Conservation (phyloP, 169 alveolate species). For the Plasmodium berghei region DNA sequence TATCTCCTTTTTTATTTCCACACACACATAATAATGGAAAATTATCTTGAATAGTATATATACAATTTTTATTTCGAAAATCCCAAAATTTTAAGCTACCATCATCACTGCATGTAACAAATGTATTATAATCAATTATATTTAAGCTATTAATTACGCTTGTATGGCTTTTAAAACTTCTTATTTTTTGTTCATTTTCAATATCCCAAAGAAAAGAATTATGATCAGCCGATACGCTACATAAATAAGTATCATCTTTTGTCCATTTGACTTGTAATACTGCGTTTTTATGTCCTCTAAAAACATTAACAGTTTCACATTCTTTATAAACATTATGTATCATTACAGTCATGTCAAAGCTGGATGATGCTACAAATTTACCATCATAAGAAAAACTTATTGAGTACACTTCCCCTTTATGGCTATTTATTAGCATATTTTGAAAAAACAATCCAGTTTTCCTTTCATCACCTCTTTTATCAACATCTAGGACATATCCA, state of each 20-base stretch:
- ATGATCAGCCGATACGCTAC: constrained; percentile 90
- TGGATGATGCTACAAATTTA: constrained; percentile 86
- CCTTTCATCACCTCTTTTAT: constrained; percentile 13
- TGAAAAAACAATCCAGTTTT: constrained; percentile 77
- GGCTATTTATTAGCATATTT: constrained; percentile 86
- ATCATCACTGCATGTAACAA: constrained; percentile 89
- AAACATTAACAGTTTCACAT: constrained; percentile 85
- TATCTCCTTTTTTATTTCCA: constrained; percentile 83
- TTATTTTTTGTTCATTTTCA: constrained; percentile 80
- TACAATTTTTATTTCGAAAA: constrained; percentile 77
- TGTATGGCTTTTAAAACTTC: constrained; percentile 80
- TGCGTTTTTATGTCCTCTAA: constrained; percentile 91
- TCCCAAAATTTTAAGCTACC: constrained; percentile 90
- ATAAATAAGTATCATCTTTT: constrained; percentile 79
- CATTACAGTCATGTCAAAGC: constrained; percentile 82
- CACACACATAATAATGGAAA: constrained; percentile 87
- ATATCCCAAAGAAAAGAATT: constrained; percentile 89
- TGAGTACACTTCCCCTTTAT: constrained; percentile 88
- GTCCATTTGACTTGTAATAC: constrained; percentile 89
- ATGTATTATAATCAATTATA: constrained; percentile 79
- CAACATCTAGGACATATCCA: background rate
- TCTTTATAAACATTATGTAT: constrained; percentile 89
- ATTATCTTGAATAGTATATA: constrained; percentile 81
- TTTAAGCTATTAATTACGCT: constrained; percentile 6
- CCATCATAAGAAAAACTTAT: constrained; percentile 89